Base-by-base conservation (phyloP, 2,329 filamentous ascomycete species). In the Sporothrix mexicana region DNA sequence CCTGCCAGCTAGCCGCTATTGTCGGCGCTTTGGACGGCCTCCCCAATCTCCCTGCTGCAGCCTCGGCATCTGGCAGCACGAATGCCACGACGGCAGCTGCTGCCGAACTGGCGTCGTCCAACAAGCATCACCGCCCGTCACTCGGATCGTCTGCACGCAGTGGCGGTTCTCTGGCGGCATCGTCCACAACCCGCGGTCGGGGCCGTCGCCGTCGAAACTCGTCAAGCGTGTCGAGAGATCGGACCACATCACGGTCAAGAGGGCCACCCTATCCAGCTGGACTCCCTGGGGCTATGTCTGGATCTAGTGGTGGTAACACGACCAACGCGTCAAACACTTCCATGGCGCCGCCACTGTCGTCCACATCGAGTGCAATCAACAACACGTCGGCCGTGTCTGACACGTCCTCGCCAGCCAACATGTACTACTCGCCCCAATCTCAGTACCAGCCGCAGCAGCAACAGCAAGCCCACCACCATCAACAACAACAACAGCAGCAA, bases 1-100 rank as follows among this genome's bases (percentile, higher is more conserved):
- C 69, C 3, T 72, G 72, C 49, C 74, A 76, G 66, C 51, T 76
- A 6, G 74, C 73, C 5, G 57, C 70, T 13, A 74, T 76, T 51
- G 74, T 74, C 8, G 73, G 74, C 15, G 74, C 74, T 2, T 59
- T 74, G 2, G 73, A 74, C 45, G 51, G 45, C 2, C 49, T 69
- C 17, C 67, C 71, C 8, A 47, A 43, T 1, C 53, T 73, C 12
- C 69, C 71, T 2, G 59, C 70, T 0, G 59, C 70, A 0, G 70
- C 70, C 25, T 61, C 71, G 36, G 47, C 66, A 6, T 59, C 71
- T 1, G 57, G 57, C 57, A 61, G 59, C 17, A 62, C 30, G 8
- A 43, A 62, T 8, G 30, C 30, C 59, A 62, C 59, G 15, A 62
- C 59, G 7, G 59, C 59, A 1, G 59, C 30, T 10, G 59, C 59